Conservation (phyloP, 768 basidiomycete species). For the Phlebiopsis gigantea region DNA sequence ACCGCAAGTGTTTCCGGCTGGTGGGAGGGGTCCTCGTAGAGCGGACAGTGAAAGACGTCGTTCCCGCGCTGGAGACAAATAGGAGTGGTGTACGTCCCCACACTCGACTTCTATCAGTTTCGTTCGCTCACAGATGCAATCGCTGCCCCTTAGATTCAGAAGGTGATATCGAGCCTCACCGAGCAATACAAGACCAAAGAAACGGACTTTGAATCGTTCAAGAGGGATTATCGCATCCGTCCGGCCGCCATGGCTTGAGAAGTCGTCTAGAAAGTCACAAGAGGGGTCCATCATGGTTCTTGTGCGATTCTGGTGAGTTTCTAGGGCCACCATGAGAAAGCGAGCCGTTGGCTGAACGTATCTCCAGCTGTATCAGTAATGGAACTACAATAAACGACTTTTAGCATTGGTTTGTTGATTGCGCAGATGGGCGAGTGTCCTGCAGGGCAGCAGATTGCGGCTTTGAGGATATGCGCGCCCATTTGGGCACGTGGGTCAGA, state of each 20-base stretch:
- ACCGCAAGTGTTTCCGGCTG: slow-evolving; percentile 93
- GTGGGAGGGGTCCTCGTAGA: slow-evolving; percentile 96
- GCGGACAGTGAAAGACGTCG: slow-evolving; percentile 91
- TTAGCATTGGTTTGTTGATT: too few species aligned
- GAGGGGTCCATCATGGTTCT: not conserved
- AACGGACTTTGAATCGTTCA: slow-evolving; percentile 75
- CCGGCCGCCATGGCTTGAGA: slow-evolving; percentile 29
- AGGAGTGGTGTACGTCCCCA: slow-evolving; percentile 65
- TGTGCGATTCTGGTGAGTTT: not conserved
- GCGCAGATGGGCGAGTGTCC: not conserved
- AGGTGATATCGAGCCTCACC: slow-evolving; percentile 69
- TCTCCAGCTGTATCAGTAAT: not conserved
- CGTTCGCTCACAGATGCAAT: slow-evolving; percentile 9
- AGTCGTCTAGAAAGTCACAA: not conserved
- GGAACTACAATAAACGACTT: not conserved
- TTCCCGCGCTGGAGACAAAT: slow-evolving; percentile 87
- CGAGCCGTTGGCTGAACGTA: too few species aligned
- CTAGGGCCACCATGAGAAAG: not conserved
- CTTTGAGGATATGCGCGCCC: not conserved
- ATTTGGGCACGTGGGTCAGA: not conserved
- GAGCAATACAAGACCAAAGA: slow-evolving; percentile 90
- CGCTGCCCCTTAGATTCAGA: slow-evolving; percentile 57
- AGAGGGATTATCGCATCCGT: slow-evolving; percentile 71
- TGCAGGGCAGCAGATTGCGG: not conserved
- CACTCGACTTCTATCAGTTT: not conserved